Conservation (phyloP, 176 grass and related monocot species). For the Aegilops speltoides region DNA sequence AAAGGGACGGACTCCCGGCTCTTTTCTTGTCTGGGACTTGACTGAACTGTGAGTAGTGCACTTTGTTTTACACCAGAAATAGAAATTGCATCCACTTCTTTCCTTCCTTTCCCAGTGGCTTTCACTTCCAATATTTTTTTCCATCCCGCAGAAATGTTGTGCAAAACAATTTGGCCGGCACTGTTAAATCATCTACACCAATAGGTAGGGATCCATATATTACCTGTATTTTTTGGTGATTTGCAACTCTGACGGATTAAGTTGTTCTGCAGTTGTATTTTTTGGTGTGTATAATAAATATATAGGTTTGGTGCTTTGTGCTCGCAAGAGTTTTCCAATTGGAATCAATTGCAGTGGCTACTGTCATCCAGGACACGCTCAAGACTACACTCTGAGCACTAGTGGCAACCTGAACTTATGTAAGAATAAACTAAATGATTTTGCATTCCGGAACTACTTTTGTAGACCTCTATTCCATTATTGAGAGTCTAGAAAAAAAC, state of each 20-base stretch:
- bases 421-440: background rate
- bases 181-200: slow-evolving; percentile 9
- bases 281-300: background rate
- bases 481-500: no score
- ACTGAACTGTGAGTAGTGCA: no score
- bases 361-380: slow-evolving; percentile 15
- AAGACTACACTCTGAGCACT: background rate
- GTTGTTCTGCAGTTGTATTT: background rate
- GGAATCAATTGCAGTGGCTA: slow-evolving; percentile 11
- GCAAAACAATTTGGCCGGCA: slow-evolving; percentile 24
- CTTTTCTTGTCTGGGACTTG: no score
- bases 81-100: background rate
- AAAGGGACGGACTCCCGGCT: no score
- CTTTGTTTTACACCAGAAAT: no score
- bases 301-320: background rate
- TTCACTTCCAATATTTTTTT: background rate
- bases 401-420: background rate
- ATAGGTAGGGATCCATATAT: slow-evolving; percentile 28
- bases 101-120: background rate
- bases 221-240: background rate
- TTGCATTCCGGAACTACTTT: background rate
- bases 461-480: background rate
- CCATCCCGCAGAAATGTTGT: slow-evolving; percentile 37
- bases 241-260: background rate
- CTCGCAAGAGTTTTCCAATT: background rate